Evolutionary conservation across 257 asterid species (phyloP), one percentile per base, ranked within the genome.

Genomic region (Linderniella brevidens): DNA sequence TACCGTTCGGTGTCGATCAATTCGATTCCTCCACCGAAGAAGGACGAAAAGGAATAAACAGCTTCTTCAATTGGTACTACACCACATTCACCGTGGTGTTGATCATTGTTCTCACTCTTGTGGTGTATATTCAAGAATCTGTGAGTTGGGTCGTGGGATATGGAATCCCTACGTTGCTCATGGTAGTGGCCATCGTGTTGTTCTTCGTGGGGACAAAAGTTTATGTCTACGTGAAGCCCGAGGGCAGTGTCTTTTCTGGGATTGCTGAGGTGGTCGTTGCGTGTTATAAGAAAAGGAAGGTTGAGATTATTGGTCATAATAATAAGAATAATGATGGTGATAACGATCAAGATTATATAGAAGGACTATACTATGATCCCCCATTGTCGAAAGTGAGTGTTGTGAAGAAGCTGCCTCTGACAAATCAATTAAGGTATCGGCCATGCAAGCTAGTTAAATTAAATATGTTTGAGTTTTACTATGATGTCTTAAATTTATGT

Each of bases 21-120:
- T 90, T 90, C 17, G 96, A 90, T 18, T 19, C 78, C 4, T 15
- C 59, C 0, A 78, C 96, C 0, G 74, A 64, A 4, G 74, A 74
- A 46, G 96, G 98, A 6, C 55, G 96, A 8, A 71, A 62, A 37
- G 94, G 80, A 9, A 84, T 90, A 41, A 71, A 65, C 52, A 84
- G 96, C 19, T 90, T 76, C 64, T 90, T 84, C 54, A 90, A 90
- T 44, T 84, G 98, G 98, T 90, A 84, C 13, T 90, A 90, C 71
- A 68, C 81, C 17, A 54, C 92, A 0, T 90, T 84, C 36, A 81
- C 96, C 0, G 36, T 67, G 18, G 83, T 90, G 0, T 0, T 84
- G 45, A 75, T 84, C 17, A 39, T 90, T 8, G 77, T 87, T 0
- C 13, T 78, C 9, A 78, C 98, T 0, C 8, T 85, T 12, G 71